These are phyloP conservation scores for Rhamnella rubrinervis DNA, from an alignment of 331 rosid species.

Conservation along the genomic window DNA sequence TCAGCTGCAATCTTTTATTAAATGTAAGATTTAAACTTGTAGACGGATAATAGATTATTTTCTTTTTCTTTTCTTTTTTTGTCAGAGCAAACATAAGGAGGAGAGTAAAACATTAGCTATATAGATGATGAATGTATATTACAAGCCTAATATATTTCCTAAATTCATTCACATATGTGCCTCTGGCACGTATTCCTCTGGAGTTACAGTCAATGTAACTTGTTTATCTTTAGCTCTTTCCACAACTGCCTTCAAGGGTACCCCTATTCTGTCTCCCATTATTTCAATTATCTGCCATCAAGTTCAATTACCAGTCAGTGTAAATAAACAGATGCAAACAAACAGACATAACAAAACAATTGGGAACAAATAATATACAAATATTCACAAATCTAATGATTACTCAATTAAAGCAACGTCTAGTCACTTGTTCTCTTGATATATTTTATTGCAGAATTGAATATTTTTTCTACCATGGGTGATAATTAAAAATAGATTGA, in stretches of 20 bases:
- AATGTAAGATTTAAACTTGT: no score
- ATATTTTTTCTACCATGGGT: no score
- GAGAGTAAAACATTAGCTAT: no score
- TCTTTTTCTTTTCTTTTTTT: no score
- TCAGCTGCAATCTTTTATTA: no score
- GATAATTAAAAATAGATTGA: neutral
- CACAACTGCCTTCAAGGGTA: slow-evolving; percentile 58
- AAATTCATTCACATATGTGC: slow-evolving; percentile 32
- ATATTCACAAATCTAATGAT: neutral
- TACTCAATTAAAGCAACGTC: no score
- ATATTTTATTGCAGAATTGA: no score
- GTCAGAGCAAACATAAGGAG: no score
- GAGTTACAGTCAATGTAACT: slow-evolving; percentile 60
- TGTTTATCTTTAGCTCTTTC: slow-evolving; percentile 44
- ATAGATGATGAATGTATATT: no score
- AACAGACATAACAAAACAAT: neutral
- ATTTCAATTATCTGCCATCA: slow-evolving; percentile 65
- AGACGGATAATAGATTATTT: no score
- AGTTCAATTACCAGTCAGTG: neutral
- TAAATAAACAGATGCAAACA: neutral
- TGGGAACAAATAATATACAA: neutral
- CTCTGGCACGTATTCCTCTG: slow-evolving; percentile 65
- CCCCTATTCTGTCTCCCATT: slow-evolving; percentile 70
- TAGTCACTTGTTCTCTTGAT: neutral
- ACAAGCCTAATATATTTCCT: no score